Percentiles rank a stretch among this genome's conserved stretches.
Evolutionary conservation across 768 basidiomycete genomes (phyloP).

Genomic region (Amanita fuliginea): DNA sequence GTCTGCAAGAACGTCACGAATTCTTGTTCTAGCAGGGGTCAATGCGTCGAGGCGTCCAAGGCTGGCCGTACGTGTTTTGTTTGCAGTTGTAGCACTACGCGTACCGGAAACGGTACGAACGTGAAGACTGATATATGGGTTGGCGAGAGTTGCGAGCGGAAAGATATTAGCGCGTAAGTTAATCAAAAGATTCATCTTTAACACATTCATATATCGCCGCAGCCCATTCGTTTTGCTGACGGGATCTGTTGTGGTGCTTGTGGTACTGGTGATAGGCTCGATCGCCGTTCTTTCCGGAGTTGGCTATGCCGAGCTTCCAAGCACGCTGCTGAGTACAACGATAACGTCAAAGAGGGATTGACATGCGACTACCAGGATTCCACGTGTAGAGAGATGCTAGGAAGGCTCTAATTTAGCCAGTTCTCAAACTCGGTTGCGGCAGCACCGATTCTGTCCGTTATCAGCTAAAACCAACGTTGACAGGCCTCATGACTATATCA

Average conservation of each 20-base stretch:
- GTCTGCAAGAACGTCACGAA: conserved; percentile 53
- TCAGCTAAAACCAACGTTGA: background rate
- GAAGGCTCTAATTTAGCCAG: background rate
- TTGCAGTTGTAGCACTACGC: conserved; percentile 38
- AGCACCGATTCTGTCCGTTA: background rate
- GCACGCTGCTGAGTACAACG: conserved; percentile 56
- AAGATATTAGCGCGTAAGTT: conserved; percentile 69
- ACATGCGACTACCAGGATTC: background rate
- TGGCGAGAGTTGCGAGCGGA: conserved; percentile 65
- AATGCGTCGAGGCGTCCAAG: conserved; percentile 50
- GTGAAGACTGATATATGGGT: conserved; percentile 58
- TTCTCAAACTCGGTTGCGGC: background rate
- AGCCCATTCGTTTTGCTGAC: conserved; percentile 69
- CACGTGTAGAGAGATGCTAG: background rate
- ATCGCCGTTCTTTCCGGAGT: conserved; percentile 55
- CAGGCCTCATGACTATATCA: background rate
- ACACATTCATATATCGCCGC: conserved; percentile 5
- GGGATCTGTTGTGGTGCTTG: conserved; percentile 54
- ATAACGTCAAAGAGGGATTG: conserved; percentile 44
- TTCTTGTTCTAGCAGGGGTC: conserved; percentile 59
- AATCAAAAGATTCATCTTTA: background rate
- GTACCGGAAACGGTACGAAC: conserved; percentile 40
- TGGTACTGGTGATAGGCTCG: conserved; percentile 58
- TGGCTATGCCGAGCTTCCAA: conserved; percentile 57
- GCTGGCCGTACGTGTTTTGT: conserved; percentile 47